A percentile compares a stretch with the other conserved stretches of the same genome.
Conservation (phyloP, 2,329 filamentous ascomycete species). For the Talaromyces pinophilus region DNA sequence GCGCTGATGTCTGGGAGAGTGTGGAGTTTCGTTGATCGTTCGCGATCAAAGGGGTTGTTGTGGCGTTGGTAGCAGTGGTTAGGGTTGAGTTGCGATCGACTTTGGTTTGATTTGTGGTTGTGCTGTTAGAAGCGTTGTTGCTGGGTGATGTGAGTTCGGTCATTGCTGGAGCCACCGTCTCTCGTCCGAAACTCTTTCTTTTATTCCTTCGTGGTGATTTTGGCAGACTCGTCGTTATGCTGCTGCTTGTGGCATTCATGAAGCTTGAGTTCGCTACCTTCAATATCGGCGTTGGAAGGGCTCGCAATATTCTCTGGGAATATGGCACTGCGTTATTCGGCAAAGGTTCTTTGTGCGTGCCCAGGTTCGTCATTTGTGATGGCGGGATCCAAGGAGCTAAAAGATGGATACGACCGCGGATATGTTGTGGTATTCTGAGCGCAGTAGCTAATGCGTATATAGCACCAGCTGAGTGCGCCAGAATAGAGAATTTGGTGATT, state of each 20-base stretch:
- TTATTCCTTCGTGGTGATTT: conserved; percentile 63
- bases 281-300: conserved; percentile 83
- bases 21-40: conserved; percentile 11
- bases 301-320: conserved; percentile 85
- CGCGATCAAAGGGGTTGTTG: neutral
- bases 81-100: neutral
- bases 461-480: conserved; percentile 95
- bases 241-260: conserved; percentile 87
- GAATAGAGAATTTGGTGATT: conserved; percentile 92
- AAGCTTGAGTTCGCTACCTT: conserved; percentile 95
- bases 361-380: conserved; percentile 82
- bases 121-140: neutral
- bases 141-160: conserved; percentile 36
- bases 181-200: conserved; percentile 53
- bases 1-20: conserved; percentile 7
- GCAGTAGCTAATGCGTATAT: conserved; percentile 96
- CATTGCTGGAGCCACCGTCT: conserved; percentile 49
- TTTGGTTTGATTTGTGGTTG: neutral
- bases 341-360: conserved; percentile 70
- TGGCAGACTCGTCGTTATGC: conserved; percentile 75
- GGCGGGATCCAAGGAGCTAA: conserved; percentile 91
- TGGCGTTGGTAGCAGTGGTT: neutral
- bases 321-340: conserved; percentile 86
- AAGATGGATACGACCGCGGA: conserved; percentile 89
- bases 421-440: conserved; percentile 91